These are phyloP conservation scores for Cucurbita pepo DNA, from an alignment of 306 rosid genomes.

Conservation along the genomic window DNA sequence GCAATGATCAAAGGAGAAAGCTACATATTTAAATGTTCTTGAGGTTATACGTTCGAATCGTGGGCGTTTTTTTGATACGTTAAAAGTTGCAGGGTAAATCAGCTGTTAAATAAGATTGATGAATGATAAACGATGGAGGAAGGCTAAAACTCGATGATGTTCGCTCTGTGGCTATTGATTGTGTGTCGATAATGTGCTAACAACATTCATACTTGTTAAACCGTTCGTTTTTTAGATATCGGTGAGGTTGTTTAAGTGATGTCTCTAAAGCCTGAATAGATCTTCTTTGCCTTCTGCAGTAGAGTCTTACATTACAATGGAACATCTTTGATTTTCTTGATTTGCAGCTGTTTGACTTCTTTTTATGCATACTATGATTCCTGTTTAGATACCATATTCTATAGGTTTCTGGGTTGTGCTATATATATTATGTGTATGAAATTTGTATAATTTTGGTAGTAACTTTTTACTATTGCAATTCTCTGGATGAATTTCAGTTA, in stretches of 20 bases:
- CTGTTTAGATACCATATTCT: neutral
- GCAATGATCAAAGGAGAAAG: neutral
- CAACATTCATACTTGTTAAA: neutral
- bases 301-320: neutral
- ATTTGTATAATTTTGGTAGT: neutral
- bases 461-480: neutral
- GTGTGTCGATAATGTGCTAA: neutral
- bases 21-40: neutral
- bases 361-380: neutral
- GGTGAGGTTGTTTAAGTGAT: neutral
- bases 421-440: neutral
- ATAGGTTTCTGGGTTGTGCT: neutral
- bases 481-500: slow-evolving; percentile 29
- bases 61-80: neutral
- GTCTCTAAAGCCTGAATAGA: no score
- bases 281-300: neutral
- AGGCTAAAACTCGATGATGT: neutral
- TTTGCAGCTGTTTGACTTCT: neutral
- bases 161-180: neutral
- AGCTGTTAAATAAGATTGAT: neutral
- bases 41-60: neutral
- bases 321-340: neutral
- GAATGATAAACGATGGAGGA: neutral
- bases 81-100: neutral
- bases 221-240: neutral